These are phyloP conservation scores for Penicillium mononematosum DNA, from an alignment of 495 filamentous ascomycete genomes.

Conservation along the genomic window DNA sequence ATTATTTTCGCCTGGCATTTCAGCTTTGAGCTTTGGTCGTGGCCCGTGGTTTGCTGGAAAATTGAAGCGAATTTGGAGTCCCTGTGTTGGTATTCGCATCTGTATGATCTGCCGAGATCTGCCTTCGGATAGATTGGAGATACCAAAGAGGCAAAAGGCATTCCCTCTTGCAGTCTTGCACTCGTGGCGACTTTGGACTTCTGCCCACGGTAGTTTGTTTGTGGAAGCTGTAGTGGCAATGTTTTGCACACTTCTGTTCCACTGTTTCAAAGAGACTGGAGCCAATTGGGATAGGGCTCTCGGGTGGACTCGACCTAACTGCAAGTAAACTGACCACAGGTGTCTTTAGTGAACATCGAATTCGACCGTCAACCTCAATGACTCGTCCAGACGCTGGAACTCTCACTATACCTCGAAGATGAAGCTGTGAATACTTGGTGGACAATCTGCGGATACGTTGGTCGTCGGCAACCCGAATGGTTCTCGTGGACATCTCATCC, in stretches of 20 bases:
- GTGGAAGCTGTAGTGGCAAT: neutral
- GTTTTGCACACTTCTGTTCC: neutral
- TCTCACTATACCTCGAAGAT: neutral
- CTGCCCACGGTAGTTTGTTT: neutral
- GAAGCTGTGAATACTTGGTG: neutral
- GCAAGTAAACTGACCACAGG: neutral
- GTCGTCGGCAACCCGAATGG: neutral
- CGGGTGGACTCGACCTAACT: neutral
- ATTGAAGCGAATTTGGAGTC: neutral
- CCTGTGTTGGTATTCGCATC: neutral
- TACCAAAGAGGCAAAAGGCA: neutral
- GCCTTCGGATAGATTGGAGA: neutral
- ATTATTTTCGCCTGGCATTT: neutral
- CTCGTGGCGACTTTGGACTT: neutral
- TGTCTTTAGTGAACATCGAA: neutral
- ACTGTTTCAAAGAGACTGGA: neutral
- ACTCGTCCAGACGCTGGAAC: neutral
- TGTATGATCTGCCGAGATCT: neutral
- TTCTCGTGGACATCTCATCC: neutral
- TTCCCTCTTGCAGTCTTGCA: neutral
- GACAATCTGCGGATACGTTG: neutral
- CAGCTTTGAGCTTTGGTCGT: neutral
- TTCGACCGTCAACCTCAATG: neutral
- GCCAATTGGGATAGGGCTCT: neutral
- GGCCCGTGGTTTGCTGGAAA: neutral